phyloP scores from a whole-genome alignment of 1,284 basidiomycete genomes.

The Microbotryum saponariae region DNA sequence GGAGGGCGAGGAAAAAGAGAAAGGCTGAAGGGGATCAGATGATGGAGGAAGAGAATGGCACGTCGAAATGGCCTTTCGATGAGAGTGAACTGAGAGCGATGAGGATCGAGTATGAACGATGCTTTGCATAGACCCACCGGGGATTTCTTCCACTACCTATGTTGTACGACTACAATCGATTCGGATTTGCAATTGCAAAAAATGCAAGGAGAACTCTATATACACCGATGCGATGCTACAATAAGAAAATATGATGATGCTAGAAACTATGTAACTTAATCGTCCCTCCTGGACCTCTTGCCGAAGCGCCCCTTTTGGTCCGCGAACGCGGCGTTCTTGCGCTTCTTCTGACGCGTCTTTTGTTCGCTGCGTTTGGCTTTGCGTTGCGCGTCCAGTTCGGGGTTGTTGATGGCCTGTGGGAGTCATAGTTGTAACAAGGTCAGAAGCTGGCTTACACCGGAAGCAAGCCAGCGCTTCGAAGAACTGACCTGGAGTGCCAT shows the following conservation, averaged over 20 bases:
- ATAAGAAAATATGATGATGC: neutral
- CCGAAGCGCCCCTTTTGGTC: constrained; percentile 21
- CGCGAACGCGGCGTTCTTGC: constrained; percentile 51
- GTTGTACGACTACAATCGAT: neutral
- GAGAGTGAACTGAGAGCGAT: too few relatives aligned
- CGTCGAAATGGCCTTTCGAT: too few relatives aligned
- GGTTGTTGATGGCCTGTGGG: constrained; percentile 57
- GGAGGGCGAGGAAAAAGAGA: too few relatives aligned
- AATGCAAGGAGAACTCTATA: neutral
- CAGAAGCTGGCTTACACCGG: neutral
- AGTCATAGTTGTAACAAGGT: neutral
- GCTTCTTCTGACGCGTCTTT: constrained; percentile 74
- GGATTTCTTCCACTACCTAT: neutral
- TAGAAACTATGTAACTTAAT: neutral
- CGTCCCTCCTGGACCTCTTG: constrained; percentile 9
- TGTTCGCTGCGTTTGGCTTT: constrained; percentile 53
- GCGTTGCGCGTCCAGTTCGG: constrained; percentile 63
- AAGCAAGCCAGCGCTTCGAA: constrained; percentile 8
- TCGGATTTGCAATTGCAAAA: neutral
- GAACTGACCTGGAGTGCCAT: constrained; percentile 53
- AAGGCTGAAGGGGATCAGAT: too few relatives aligned
- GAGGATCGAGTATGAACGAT: too few relatives aligned
- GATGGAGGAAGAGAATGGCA: too few relatives aligned
- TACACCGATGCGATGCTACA: neutral
- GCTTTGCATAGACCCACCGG: too few relatives aligned